Evolutionary conservation across 176 grass and related monocot genomes (phyloP).

Genomic region (bread wheat (Triticum aestivum)): IWGSC_CS_RefSeq_v2.1 NC_057798.1:534402963-534403462

Average conservation of each 20-base stretch:
- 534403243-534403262: not conserved
- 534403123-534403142: not conserved
- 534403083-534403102: conserved; percentile 46
- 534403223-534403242: not conserved
- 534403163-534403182: conserved; percentile 12
- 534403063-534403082: conserved; percentile 45
- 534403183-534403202: not conserved
- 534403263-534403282: conserved; percentile 32
- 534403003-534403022: too few relatives aligned
- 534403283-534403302: conserved; percentile 66
- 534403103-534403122: not conserved
- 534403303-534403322: conserved; percentile 31
- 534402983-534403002: not conserved
- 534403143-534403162: conserved; percentile 13
- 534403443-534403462: conserved; percentile 57
- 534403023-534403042: conserved; percentile 31
- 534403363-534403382: conserved; percentile 44
- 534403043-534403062: conserved; percentile 55
- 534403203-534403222: too few relatives aligned
- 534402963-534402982: conserved; percentile 13
- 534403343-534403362: conserved; percentile 64
- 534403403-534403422: conserved; percentile 38
- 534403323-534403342: conserved; percentile 44
- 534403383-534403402: conserved; percentile 63
- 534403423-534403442: conserved; percentile 43